Percentiles rank a stretch among this genome's conserved stretches.
Conservation (phyloP, 2,329 filamentous ascomycete species). For the Fusarium torulosum region DNA sequence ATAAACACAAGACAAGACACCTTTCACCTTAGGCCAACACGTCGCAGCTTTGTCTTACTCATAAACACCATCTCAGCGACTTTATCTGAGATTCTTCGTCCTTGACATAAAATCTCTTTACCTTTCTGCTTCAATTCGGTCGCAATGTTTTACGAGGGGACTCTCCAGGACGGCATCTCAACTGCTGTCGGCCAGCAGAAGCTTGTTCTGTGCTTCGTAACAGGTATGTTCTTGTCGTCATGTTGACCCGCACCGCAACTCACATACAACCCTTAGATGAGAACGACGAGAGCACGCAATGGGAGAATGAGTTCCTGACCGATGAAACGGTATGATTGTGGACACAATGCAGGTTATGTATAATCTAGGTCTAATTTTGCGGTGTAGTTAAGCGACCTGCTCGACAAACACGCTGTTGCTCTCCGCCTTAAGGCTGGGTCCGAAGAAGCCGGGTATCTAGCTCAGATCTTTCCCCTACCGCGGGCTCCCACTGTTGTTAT, state of each 20-base stretch:
- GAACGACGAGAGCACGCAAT: slow-evolving; percentile 74
- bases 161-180: slow-evolving; percentile 83
- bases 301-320: slow-evolving; percentile 77
- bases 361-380: slow-evolving; percentile 23
- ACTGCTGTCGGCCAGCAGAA: slow-evolving; percentile 80
- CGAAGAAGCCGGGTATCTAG: slow-evolving; percentile 83
- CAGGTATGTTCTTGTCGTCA: slow-evolving; percentile 64
- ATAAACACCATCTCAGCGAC: not conserved
- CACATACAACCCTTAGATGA: slow-evolving; percentile 51
- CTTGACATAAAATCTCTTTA: not conserved
- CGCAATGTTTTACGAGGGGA: slow-evolving; percentile 84
- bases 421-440: slow-evolving; percentile 79
- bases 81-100: not conserved
- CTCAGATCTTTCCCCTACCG: slow-evolving; percentile 84
- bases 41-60: slow-evolving; percentile 11
- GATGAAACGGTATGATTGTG: slow-evolving; percentile 64
- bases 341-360: slow-evolving; percentile 2
- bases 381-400: slow-evolving; percentile 65
- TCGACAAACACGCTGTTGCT: slow-evolving; percentile 74
- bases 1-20: slow-evolving; percentile 42
- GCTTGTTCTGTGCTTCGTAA: slow-evolving; percentile 86
- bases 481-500: slow-evolving; percentile 83
- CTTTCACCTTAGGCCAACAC: slow-evolving; percentile 33
- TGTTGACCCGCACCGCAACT: slow-evolving; percentile 19
- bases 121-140: not conserved